phyloP scores from a whole-genome alignment of 208 protist species.

The Novymonas esmeraldas region DNA sequence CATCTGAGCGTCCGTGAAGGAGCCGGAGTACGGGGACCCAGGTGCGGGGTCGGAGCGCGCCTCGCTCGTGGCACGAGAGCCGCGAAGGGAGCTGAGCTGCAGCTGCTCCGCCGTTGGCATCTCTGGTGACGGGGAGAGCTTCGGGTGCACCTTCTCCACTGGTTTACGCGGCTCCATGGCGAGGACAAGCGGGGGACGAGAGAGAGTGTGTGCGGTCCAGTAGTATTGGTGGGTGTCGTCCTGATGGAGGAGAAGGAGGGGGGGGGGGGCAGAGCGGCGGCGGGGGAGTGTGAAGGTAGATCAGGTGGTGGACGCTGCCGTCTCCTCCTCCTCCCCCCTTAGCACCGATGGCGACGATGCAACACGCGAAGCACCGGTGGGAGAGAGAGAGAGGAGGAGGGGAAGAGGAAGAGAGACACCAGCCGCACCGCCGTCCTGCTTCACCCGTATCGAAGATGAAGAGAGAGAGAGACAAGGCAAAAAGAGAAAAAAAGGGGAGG shows the following conservation, averaged over 20 bases:
- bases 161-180: constrained; percentile 29
- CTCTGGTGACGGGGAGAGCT: constrained; percentile 51
- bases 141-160: constrained; percentile 25
- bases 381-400: background rate
- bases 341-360: no score
- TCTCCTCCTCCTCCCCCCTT: no score
- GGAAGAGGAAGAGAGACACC: background rate
- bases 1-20: constrained; percentile 33
- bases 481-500: constrained; percentile 12
- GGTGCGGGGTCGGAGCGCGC: constrained; percentile 34
- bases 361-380: no score
- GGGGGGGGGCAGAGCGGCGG: no score
- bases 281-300: no score
- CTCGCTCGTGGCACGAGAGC: constrained; percentile 54
- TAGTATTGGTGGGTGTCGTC: no score
- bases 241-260: no score
- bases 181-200: background rate
- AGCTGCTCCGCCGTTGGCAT: constrained; percentile 26
- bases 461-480: constrained; percentile 1
- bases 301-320: no score
- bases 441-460: no score
- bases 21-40: constrained; percentile 9
- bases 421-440: no score
- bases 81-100: constrained; percentile 28
- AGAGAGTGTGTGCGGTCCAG: background rate